Percentiles rank a stretch among this genome's conserved stretches.
These are phyloP conservation scores for Lumnitzera littorea DNA, from an alignment of 345 rosid species.

Conservation along the genomic window DNA sequence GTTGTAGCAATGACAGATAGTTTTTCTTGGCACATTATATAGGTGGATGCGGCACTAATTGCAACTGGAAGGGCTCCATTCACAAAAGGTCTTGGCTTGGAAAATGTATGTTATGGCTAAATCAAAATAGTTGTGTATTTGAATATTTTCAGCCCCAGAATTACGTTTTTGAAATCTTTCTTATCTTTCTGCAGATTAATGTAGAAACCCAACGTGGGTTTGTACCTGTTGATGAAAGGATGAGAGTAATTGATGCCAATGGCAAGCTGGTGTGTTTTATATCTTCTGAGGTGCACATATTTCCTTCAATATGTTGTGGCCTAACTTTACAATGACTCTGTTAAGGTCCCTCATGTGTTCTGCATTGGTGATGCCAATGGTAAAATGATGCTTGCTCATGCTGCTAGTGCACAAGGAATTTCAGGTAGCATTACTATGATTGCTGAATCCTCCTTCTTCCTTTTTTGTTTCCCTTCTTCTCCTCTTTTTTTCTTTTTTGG, in stretches of 20 bases:
- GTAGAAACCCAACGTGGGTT: constrained; percentile 89
- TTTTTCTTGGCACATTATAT: constrained; percentile 15
- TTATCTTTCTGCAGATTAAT: constrained; percentile 43
- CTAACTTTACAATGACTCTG: constrained; percentile 11
- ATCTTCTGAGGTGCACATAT: background rate
- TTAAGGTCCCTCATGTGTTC: constrained; percentile 77
- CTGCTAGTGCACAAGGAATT: constrained; percentile 99
- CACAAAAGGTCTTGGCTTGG: constrained; percentile 95
- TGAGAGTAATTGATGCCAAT: constrained; percentile 78
- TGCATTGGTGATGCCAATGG: constrained; percentile 98
- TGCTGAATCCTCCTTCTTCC: background rate
- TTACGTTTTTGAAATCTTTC: background rate
- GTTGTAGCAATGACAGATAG: background rate
- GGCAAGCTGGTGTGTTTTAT: constrained; percentile 57
- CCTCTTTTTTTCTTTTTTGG: background rate
- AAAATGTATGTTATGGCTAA: constrained; percentile 46
- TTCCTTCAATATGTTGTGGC: background rate
- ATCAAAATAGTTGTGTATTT: background rate
- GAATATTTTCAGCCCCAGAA: background rate
- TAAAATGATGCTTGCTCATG: constrained; percentile 99
- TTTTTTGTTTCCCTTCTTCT: background rate
- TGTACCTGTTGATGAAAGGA: constrained; percentile 83
- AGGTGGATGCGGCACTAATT: constrained; percentile 98
- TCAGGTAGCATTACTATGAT: constrained; percentile 44
- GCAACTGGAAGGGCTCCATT: constrained; percentile 99